These are phyloP conservation scores for Stagonosporopsis tanaceti DNA, from an alignment of 2,329 filamentous ascomycete genomes.

Conservation along the genomic window DNA sequence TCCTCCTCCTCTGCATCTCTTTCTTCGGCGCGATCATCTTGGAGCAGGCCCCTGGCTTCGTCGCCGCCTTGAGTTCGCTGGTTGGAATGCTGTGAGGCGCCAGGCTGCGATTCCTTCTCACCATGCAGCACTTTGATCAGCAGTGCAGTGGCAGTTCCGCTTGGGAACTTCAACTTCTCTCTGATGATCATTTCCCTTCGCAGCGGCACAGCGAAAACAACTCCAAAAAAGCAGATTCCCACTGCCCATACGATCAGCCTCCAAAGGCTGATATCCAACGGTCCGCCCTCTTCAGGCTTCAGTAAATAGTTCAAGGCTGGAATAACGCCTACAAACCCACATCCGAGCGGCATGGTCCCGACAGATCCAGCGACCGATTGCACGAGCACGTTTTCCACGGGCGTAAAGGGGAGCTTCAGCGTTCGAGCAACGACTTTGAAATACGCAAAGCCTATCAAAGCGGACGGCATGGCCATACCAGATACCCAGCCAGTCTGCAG, in stretches of 20 bases:
- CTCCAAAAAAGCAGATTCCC: conserved; percentile 94
- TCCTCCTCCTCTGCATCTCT: conserved; percentile 38
- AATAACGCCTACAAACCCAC: conserved; percentile 93
- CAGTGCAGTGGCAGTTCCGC: conserved; percentile 91
- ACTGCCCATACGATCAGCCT: conserved; percentile 90
- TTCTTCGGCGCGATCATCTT: conserved; percentile 27
- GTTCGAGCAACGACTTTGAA: conserved; percentile 81
- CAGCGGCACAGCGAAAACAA: conserved; percentile 92
- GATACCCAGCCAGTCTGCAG: conserved; percentile 85
- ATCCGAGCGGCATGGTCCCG: conserved; percentile 95
- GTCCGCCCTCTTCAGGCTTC: conserved; percentile 77
- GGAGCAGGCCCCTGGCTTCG: conserved; percentile 49
- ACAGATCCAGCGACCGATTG: conserved; percentile 96
- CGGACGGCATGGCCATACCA: conserved; percentile 97
- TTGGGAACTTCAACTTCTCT: conserved; percentile 92
- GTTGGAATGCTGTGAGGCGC: conserved; percentile 7
- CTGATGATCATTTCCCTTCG: conserved; percentile 90
- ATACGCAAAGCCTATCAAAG: conserved; percentile 91
- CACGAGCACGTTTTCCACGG: conserved; percentile 94
- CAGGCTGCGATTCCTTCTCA: conserved; percentile 37
- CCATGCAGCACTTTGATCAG: conserved; percentile 92
- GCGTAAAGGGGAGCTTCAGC: conserved; percentile 82
- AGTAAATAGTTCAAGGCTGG: conserved; percentile 91
- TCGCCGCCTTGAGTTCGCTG: conserved; percentile 30
- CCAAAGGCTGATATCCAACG: conserved; percentile 73